A percentile compares a stretch with the other conserved stretches of the same genome.
These are phyloP conservation scores for Collybia sp. DNA, from an alignment of 768 basidiomycete species.

Conservation along the genomic window DNA sequence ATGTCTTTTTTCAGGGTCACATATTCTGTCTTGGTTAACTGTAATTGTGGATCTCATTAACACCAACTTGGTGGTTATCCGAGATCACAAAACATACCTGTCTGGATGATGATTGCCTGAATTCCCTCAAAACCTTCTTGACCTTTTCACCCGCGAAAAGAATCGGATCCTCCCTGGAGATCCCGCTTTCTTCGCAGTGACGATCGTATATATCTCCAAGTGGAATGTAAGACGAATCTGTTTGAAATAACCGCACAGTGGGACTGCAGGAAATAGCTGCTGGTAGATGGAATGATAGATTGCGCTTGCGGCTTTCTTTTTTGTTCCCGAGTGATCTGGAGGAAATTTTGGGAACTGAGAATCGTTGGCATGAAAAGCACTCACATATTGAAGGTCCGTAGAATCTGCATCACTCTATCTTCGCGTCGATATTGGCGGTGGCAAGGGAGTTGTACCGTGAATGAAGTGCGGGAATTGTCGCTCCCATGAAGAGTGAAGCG, in stretches of 20 bases:
- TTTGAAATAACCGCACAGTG: conserved; percentile 80
- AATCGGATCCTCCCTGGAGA: conserved; percentile 85
- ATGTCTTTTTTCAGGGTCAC: conserved; percentile 76
- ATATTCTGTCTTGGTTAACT: conserved; percentile 65
- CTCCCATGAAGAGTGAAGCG: conserved; percentile 88
- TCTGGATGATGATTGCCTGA: conserved; percentile 40
- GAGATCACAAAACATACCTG: conserved; percentile 27
- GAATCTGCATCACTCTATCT: conserved; percentile 86
- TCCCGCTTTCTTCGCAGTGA: conserved; percentile 69
- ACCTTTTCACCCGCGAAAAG: conserved; percentile 84
- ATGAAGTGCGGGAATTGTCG: conserved; percentile 86
- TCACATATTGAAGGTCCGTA: conserved; percentile 92
- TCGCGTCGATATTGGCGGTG: conserved; percentile 85
- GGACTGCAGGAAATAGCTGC: conserved; percentile 82
- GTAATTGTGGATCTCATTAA: background rate
- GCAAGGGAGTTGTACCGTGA: conserved; percentile 87
- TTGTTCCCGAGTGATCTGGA: conserved; percentile 75
- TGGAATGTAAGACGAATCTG: conserved; percentile 86
- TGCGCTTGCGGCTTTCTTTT: conserved; percentile 91
- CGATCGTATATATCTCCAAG: conserved; percentile 94
- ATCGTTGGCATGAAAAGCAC: conserved; percentile 12
- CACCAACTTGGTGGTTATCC: too few species aligned
- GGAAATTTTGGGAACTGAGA: conserved; percentile 1
- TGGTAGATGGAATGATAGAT: conserved; percentile 88
- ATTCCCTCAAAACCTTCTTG: conserved; percentile 62